Conservation (phyloP, 306 rosid genomes). For the Fragaria iinumae region DNA sequence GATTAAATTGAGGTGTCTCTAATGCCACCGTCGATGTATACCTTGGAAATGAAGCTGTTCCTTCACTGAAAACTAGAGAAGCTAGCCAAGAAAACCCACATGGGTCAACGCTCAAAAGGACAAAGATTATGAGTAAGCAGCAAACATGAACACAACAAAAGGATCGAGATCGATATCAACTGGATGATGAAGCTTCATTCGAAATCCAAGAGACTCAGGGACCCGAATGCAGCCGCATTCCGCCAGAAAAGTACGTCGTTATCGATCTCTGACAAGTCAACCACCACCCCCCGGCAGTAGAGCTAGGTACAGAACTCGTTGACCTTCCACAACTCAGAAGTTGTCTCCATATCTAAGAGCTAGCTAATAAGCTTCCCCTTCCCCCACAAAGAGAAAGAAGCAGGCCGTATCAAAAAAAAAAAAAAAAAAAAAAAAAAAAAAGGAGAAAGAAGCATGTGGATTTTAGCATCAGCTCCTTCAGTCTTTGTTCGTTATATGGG, state of each 20-base stretch:
- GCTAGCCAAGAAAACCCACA: not conserved
- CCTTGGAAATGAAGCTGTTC: not conserved
- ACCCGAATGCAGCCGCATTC: slow-evolving; percentile 16
- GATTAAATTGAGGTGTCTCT: too few species aligned
- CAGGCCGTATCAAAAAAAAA: too few species aligned
- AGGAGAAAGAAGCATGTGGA: not conserved
- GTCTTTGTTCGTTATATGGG: not conserved
- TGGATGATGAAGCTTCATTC: not conserved
- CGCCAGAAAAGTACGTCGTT: not conserved
- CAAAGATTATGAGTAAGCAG: not conserved
- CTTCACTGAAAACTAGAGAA: not conserved
- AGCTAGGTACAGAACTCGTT: slow-evolving; percentile 37
- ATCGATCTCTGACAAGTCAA: slow-evolving; percentile 49
- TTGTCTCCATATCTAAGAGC: slow-evolving; percentile 8
- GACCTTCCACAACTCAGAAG: slow-evolving; percentile 36
- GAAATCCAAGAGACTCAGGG: slow-evolving; percentile 33
- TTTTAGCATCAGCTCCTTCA: not conserved
- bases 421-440: too few species aligned
- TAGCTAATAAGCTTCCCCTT: not conserved
- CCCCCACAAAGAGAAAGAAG: too few species aligned
- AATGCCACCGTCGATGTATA: too few species aligned
- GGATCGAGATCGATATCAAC: not conserved
- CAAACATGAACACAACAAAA: not conserved
- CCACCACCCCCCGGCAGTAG: slow-evolving; percentile 16
- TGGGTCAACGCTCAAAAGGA: not conserved